Evolutionary conservation across 257 asterid genomes (phyloP).

Genomic region (Capsicum baccatum): DNA sequence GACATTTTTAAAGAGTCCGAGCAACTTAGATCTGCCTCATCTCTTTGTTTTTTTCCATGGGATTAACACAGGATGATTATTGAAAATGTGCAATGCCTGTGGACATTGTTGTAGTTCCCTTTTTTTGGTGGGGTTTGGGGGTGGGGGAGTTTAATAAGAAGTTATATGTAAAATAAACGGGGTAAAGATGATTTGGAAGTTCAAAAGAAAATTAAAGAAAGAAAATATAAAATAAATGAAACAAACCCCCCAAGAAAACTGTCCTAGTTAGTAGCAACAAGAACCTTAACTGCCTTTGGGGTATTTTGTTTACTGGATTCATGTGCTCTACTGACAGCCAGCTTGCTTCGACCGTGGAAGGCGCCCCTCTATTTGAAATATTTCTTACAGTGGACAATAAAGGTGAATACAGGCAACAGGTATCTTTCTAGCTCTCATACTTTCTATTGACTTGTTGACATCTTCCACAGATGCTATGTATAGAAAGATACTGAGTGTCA

Average conservation of each 20-base stretch:
- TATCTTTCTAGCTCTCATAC: constrained; percentile 39
- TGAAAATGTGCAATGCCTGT: background rate
- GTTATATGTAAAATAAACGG: background rate
- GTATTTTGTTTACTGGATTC: constrained; percentile 36
- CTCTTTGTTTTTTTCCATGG: background rate
- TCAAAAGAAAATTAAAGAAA: background rate
- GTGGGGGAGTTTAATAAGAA: background rate
- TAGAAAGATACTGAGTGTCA: background rate
- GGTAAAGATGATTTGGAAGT: background rate
- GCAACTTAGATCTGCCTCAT: background rate
- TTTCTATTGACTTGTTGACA: background rate
- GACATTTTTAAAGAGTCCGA: too few species aligned
- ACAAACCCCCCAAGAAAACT: background rate
- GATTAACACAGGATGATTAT: background rate
- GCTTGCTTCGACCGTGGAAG: constrained; percentile 76
- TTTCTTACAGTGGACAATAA: constrained; percentile 63
- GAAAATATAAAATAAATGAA: background rate
- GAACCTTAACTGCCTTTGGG: background rate
- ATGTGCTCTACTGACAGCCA: constrained; percentile 63
- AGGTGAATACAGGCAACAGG: constrained; percentile 83
- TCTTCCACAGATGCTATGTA: background rate
- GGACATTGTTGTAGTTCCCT: background rate
- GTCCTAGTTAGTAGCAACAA: background rate
- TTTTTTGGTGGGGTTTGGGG: background rate
- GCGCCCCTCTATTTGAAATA: constrained; percentile 87